These are phyloP conservation scores for Fusarium poae DNA, from an alignment of 2,329 filamentous ascomycete genomes.

Conservation along the genomic window DNA sequence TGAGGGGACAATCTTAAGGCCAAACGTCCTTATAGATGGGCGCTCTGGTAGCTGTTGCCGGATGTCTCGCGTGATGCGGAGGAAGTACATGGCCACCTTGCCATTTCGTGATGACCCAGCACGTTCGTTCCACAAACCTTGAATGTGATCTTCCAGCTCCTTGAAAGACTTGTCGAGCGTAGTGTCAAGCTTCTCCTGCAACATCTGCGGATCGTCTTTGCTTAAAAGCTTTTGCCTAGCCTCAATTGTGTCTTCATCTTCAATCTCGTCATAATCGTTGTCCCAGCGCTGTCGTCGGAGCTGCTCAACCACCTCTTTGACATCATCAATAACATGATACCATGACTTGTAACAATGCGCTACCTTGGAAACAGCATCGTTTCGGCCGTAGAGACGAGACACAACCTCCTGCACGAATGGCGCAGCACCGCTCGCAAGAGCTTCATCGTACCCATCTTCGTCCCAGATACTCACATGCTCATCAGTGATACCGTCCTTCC, in stretches of 20 bases:
- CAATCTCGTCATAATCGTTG: conserved; percentile 78
- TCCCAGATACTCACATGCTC: conserved; percentile 75
- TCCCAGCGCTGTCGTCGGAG: conserved; percentile 80
- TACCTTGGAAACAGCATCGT: conserved; percentile 72
- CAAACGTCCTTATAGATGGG: conserved; percentile 66
- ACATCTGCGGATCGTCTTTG: conserved; percentile 75
- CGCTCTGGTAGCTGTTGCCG: conserved; percentile 73
- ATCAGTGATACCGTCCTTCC: conserved; percentile 67
- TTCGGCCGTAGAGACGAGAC: conserved; percentile 78
- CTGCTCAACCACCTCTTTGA: conserved; percentile 72
- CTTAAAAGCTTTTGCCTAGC: conserved; percentile 75
- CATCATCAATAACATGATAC: conserved; percentile 78
- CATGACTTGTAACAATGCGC: conserved; percentile 77
- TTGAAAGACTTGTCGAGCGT: conserved; percentile 69
- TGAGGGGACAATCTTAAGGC: conserved; percentile 69
- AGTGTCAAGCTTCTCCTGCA: conserved; percentile 70
- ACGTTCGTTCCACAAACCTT: conserved; percentile 62
- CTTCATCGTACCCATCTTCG: conserved; percentile 70
- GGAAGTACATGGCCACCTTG: conserved; percentile 72
- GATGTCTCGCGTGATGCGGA: conserved; percentile 81
- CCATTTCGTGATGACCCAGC: conserved; percentile 63
- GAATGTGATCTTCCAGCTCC: conserved; percentile 69
- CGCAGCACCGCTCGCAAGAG: conserved; percentile 73
- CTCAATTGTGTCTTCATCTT: conserved; percentile 79
- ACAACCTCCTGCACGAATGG: conserved; percentile 77